A percentile compares a stretch with the other conserved stretches of the same genome.
Evolutionary conservation across 495 filamentous ascomycete genomes (phyloP).

Genomic region (Aspergillus cavernicola): DNA sequence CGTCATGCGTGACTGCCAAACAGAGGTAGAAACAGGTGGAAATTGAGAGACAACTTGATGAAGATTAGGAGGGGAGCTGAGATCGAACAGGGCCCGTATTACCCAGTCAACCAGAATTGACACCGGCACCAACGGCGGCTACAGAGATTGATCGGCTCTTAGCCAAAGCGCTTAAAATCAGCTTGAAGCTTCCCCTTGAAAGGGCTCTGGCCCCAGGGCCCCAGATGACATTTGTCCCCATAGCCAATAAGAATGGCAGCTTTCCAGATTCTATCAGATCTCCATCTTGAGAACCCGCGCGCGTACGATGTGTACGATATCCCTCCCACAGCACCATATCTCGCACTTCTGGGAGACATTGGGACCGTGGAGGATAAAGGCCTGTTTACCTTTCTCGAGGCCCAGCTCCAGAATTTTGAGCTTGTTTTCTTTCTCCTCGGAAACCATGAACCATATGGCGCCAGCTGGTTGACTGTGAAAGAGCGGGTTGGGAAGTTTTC

Average conservation of each 20-base stretch:
- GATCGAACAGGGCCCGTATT: neutral
- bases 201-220: too few species aligned
- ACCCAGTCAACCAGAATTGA: neutral
- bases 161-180: slow-evolving; percentile 5
- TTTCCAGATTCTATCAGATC: slow-evolving; percentile 56
- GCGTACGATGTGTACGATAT: slow-evolving; percentile 48
- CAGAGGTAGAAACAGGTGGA: neutral
- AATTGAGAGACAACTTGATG: neutral
- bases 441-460: slow-evolving; percentile 55
- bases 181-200: neutral
- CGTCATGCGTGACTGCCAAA: slow-evolving; percentile 3
- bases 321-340: slow-evolving; percentile 40
- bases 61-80: too few species aligned
- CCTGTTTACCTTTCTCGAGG: slow-evolving; percentile 39
- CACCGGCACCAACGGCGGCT: slow-evolving; percentile 2
- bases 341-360: slow-evolving; percentile 58
- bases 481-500: slow-evolving; percentile 22
- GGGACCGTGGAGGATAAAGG: slow-evolving; percentile 41
- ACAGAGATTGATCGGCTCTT: slow-evolving; percentile 1
- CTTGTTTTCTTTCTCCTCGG: slow-evolving; percentile 51
- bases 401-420: slow-evolving; percentile 42
- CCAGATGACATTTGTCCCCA: neutral
- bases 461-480: slow-evolving; percentile 33
- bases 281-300: slow-evolving; percentile 49
- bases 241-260: slow-evolving; percentile 15